Evolutionary conservation across 1,139 yeast species (phyloP).

Genomic region (Insectozyma bohioensis): DNA sequence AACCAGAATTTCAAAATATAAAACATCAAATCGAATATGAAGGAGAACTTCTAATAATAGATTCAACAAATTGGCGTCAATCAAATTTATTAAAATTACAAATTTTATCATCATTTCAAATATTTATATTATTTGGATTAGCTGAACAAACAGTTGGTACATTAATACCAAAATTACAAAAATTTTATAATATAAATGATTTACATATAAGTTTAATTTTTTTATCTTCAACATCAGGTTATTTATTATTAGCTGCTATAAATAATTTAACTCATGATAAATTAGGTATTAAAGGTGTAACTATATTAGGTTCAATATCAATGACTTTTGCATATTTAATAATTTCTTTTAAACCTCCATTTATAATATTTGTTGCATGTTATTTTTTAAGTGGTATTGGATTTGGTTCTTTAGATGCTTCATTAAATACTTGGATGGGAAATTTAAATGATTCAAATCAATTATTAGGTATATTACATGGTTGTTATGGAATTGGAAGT

Average conservation of each 20-base stretch:
- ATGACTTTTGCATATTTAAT: slow-evolving; percentile 33
- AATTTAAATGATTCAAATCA: slow-evolving; percentile 57
- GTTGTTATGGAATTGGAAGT: slow-evolving; percentile 68
- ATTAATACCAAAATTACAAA: slow-evolving; percentile 49
- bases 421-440: slow-evolving; percentile 61
- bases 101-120: slow-evolving; percentile 34
- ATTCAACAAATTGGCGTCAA: slow-evolving; percentile 41
- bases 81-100: slow-evolving; percentile 39
- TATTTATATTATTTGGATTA: slow-evolving; percentile 50
- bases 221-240: slow-evolving; percentile 37
- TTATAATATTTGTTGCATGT: slow-evolving; percentile 30
- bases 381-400: slow-evolving; percentile 55
- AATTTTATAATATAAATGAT: slow-evolving; percentile 46
- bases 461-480: slow-evolving; percentile 64
- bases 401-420: slow-evolving; percentile 60
- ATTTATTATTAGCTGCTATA: slow-evolving; percentile 38
- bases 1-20: slow-evolving; percentile 5
- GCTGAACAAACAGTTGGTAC: slow-evolving; percentile 61
- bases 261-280: slow-evolving; percentile 31
- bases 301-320: slow-evolving; percentile 27
- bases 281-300: slow-evolving; percentile 42
- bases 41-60: slow-evolving; percentile 29
- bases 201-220: slow-evolving; percentile 34
- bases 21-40: slow-evolving; percentile 21
- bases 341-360: slow-evolving; percentile 36